These are phyloP conservation scores for Nemania abortiva DNA, from an alignment of 2,329 filamentous ascomycete species.

Conservation along the genomic window DNA sequence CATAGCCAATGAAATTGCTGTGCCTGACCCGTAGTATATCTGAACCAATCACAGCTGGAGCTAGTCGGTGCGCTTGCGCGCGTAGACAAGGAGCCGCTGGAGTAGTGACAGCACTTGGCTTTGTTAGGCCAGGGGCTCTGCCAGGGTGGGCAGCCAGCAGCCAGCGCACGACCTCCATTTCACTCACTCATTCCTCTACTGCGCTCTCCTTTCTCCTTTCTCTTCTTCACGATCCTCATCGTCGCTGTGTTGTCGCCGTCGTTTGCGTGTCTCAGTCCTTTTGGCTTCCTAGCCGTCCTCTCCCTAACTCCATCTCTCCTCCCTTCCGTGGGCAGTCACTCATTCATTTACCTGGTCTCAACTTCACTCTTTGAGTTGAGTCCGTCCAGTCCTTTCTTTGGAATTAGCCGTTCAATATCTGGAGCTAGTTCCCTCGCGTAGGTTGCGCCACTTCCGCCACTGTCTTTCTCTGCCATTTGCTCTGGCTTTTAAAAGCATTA, in stretches of 20 bases:
- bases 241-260: constrained; percentile 52
- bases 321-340: constrained; percentile 54
- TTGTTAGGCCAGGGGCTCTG: constrained; percentile 27
- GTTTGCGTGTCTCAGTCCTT: constrained; percentile 49
- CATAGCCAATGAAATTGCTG: constrained; percentile 25
- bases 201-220: constrained; percentile 32
- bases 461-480: constrained; percentile 23
- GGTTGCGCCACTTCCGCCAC: constrained; percentile 25
- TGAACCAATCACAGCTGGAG: constrained; percentile 18
- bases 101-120: constrained; percentile 12
- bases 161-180: constrained; percentile 35
- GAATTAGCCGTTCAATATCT: constrained; percentile 48
- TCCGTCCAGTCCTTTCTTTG: constrained; percentile 60
- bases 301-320: constrained; percentile 53
- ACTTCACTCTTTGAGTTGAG: constrained; percentile 63
- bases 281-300: constrained; percentile 49
- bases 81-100: constrained; percentile 20
- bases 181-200: constrained; percentile 38
- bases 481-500: constrained; percentile 4
- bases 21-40: constrained; percentile 18
- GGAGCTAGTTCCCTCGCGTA: constrained; percentile 51
- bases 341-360: constrained; percentile 54
- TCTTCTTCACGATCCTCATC: constrained; percentile 52
- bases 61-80: background rate
- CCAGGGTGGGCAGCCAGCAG: constrained; percentile 9